Evolutionary conservation across 148 eudicot species (phyloP).

Genomic region (Silene latifolia): DNA sequence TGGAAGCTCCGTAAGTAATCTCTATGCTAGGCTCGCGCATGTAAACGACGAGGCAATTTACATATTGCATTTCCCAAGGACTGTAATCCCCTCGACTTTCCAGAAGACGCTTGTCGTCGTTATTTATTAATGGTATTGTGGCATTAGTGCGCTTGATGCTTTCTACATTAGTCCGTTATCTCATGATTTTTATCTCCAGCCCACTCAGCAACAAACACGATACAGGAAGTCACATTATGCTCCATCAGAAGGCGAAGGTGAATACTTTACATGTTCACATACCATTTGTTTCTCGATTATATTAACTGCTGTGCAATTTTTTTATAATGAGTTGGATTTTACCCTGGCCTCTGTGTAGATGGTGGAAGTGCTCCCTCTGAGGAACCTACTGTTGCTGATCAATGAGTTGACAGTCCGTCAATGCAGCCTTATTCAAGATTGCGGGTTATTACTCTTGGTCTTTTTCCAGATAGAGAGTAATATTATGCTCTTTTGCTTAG

Average conservation of each 20-base stretch:
- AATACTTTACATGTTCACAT: neutral
- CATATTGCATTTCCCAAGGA: neutral
- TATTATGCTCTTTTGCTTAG: slow-evolving; percentile 26
- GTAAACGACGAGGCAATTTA: neutral
- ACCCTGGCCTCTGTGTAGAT: slow-evolving; percentile 16
- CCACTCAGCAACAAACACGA: slow-evolving; percentile 81
- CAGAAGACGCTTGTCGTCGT: too few relatives aligned
- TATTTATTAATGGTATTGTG: too few relatives aligned
- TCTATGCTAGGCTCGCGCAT: neutral
- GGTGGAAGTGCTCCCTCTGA: slow-evolving; percentile 50
- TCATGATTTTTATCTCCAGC: slow-evolving; percentile 6
- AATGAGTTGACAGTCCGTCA: slow-evolving; percentile 33
- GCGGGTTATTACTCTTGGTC: too few relatives aligned
- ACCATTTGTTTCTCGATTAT: neutral
- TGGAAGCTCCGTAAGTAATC: neutral
- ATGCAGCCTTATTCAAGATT: slow-evolving; percentile 8
- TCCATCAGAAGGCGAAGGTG: slow-evolving; percentile 88
- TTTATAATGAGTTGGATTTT: neutral
- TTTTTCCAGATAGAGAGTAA: slow-evolving; percentile 18
- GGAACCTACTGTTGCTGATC: slow-evolving; percentile 46
- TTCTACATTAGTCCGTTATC: too few relatives aligned
- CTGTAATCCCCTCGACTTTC: neutral
- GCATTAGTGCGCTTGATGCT: too few relatives aligned
- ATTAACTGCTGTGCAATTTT: neutral
- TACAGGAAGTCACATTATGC: slow-evolving; percentile 87